Evolutionary conservation across 1,284 basidiomycete species (phyloP), one percentile per base, ranked within the genome.

Genomic region (Erythrobasidium hasegawianum): DNA sequence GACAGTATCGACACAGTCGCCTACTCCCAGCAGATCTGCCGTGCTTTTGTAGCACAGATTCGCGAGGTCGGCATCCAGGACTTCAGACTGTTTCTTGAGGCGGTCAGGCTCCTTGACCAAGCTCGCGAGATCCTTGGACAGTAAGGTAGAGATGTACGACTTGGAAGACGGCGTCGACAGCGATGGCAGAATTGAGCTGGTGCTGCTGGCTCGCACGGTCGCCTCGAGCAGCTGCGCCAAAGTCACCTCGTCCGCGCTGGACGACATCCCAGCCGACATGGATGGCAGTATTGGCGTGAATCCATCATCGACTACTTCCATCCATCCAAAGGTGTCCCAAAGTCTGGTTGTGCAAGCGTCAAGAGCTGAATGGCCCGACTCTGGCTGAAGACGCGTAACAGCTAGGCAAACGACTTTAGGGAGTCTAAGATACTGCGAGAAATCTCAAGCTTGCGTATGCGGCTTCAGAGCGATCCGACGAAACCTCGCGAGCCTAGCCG

Each of bases 41-140:
- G 94, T 92, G 33, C 90, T 90, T 3, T 89, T 86, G 70, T 89
- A 88, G 69, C 90, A 93, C 20, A 95, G 83, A 49, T 88, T 88
- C 2, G 88, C 91, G 70, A 95, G 82, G 68, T 90, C 91, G 57
- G 87, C 87, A 16, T 69, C 64, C 0, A 69, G 58, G 8, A 52
- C 24, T 29, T 65, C 62, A 47, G 50, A 45, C 56, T 65, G 62
- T 33, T 45, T 43, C 24, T 45, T 39, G 27, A 65, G 56, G 27
- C 57, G 55, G 13, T 57, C 56, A 20, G 62, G 62, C 62, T 65
- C 62, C 22, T 45, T 57, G 13, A 65, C 45, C 56, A 65, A 24
- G 14, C 41, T 43, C 9, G 62, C 24, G 24, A 65, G 38, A 49
- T 65, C 62, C 39, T 65, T 65, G 41, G 55, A 26, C 9, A 65